These are phyloP conservation scores for Golubevia pallescens DNA, from an alignment of 1,284 basidiomycete species.

Conservation along the genomic window DNA sequence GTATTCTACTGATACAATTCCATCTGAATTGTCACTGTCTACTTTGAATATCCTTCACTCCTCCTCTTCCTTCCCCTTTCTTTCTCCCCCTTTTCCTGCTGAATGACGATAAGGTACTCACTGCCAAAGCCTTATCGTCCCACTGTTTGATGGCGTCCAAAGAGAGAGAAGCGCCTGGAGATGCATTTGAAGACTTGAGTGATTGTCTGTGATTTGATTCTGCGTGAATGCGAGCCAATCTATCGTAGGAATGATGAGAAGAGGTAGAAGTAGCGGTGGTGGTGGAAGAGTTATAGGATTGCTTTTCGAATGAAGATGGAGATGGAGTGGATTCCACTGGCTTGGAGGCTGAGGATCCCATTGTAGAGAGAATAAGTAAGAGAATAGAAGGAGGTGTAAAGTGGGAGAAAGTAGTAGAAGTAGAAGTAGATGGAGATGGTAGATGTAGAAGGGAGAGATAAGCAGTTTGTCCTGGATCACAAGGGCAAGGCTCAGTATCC, in stretches of 20 bases:
- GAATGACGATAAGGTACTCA: too few relatives aligned
- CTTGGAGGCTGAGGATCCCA: conserved; percentile 7
- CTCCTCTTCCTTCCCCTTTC: too few relatives aligned
- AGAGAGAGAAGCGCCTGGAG: conserved; percentile 3
- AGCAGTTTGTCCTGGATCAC: too few relatives aligned
- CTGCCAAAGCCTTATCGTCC: conserved; percentile 24
- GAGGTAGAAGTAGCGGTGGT: background rate
- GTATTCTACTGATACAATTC: too few relatives aligned
- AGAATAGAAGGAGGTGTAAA: too few relatives aligned
- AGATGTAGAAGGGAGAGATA: too few relatives aligned
- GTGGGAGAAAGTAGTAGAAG: too few relatives aligned
- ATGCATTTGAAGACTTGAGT: background rate
- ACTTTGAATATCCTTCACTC: too few relatives aligned
- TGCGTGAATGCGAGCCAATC: conserved; percentile 36
- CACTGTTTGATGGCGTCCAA: conserved; percentile 24
- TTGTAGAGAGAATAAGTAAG: background rate
- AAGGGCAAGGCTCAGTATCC: too few relatives aligned
- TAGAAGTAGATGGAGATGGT: too few relatives aligned
- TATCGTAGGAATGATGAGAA: conserved; percentile 30
- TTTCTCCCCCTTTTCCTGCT: too few relatives aligned
- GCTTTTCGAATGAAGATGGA: background rate
- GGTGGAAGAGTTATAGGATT: conserved; percentile 2
- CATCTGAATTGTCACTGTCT: too few relatives aligned
- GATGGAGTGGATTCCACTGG: background rate
- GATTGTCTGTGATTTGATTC: conserved; percentile 17